Evolutionary conservation across 768 basidiomycete genomes (phyloP), one percentile per base, ranked within the genome.

Genomic region (Psilocybe cubensis): DNA sequence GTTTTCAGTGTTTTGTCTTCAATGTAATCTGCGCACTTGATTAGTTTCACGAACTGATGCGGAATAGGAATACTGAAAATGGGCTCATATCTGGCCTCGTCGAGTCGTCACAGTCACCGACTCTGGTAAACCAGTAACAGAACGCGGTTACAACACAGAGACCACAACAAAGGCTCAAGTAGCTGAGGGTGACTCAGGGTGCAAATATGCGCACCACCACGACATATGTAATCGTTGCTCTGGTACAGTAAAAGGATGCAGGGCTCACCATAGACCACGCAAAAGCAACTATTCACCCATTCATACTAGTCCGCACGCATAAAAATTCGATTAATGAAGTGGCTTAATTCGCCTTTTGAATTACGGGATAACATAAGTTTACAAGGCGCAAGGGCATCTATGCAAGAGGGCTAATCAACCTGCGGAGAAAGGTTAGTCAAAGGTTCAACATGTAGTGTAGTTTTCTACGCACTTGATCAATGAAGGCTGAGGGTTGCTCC

Each of bases 341-440:
- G 56, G 56, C 57, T 23, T 40, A 31, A 21, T 23, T n/a, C 35
- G 63, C 64, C 61, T 63, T 63, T 66, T 67, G 49, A 40, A 65
- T 63, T 64, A 64, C 35, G 58, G 48, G 57, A 72, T 66, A 66
- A 57, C 59, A 69, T 66, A 64, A 50, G 44, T 50, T 54, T 63
- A 72, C 62, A 68, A 47, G 61, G 60, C 52, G 63, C 64, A 27
- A 53, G 49, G 40, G 46, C 52, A 42, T 58, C 64, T 87, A 97
- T 69, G 95, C 95, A 65, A 96, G 85, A 21, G 95, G 94, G 72
- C 92, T 96, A 75, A 97, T 92, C 68, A 97, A 83, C 77, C 95
- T 97, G 67, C 7, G 27, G 23, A 25, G 45, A 52, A n/a, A 27
- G 44, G 43, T 58, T 63, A 33, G 27, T 64, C 33, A 48, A n/a